phyloP scores from a whole-genome alignment of 2,329 filamentous ascomycete genomes.

The Aspergillus candidus region DNA sequence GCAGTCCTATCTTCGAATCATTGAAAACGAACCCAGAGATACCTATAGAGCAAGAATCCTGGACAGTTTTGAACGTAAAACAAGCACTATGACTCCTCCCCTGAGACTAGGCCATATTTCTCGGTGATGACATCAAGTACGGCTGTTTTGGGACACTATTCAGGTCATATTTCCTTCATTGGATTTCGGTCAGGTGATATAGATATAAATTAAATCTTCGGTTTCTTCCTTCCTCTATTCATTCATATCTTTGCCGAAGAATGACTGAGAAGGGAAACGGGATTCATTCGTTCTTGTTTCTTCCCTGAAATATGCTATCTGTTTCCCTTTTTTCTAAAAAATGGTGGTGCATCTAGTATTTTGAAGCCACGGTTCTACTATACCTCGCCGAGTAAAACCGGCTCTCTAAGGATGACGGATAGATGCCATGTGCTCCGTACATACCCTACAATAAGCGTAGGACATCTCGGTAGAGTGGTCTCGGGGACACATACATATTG shows the following conservation, averaged over 20 bases:
- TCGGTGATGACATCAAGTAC: slow-evolving; percentile 2
- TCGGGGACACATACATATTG: too few species aligned
- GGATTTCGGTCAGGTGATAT: too few species aligned
- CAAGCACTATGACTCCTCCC: slow-evolving; percentile 10
- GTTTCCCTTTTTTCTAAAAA: too few species aligned
- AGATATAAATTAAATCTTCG: too few species aligned
- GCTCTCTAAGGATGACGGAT: too few species aligned
- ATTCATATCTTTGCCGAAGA: neutral
- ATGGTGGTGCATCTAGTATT: too few species aligned
- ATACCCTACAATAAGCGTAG: too few species aligned
- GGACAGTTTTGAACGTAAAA: slow-evolving; percentile 7
- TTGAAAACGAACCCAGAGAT: neutral
- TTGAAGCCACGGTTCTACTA: too few species aligned
- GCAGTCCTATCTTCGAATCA: neutral
- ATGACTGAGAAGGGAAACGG: neutral
- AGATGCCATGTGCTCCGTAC: too few species aligned
- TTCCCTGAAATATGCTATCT: too few species aligned
- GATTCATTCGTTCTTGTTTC: neutral
- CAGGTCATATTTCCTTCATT: slow-evolving; percentile 12
- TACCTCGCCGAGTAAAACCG: too few species aligned
- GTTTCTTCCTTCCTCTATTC: neutral
- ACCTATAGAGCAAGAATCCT: slow-evolving; percentile 2
- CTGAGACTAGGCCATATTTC: slow-evolving; percentile 1
- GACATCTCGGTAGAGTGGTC: too few species aligned
- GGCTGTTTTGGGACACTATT: slow-evolving; percentile 10